Evolutionary conservation across 1,284 basidiomycete species (phyloP), one percentile per base, ranked within the genome.

Genomic region (Puccinia hordei): DNA sequence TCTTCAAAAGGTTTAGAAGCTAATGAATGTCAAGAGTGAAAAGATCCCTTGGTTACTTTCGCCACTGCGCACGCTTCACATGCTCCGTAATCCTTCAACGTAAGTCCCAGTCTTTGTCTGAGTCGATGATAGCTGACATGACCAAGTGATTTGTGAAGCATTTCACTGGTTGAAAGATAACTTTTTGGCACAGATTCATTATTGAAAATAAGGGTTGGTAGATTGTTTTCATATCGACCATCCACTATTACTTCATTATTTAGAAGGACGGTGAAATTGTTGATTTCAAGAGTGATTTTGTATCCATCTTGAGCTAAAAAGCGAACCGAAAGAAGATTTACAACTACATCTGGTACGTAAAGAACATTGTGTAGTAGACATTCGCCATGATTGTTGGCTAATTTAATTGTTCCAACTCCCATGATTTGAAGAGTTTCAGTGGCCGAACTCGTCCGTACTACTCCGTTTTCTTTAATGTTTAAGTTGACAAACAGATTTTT

Each of bases 61-160:
- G 12, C 35, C 2, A 66, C 65, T 2, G 65, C 35, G n/a, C 65
- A 66, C n/a, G 65, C 65, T 66, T 66, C 65, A n/a, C 65, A 66
- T 2, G 38, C 3, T 1, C n/a, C 22, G 5, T 30, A 8, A 35
- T 12, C 5, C 19, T 44, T 66, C 2, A 66, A 15, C 15, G 35
- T 35, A 6, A 66, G 27, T 6, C 65, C 38, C 6, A 66, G 13
- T 66, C 44, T 22, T 8, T 66, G 12, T 5, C 53, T 5, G 53
- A 55, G 5, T n/a, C 53, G 5, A 6, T 19, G 53, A 27, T 44
- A 66, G 22, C 65, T 66, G 1, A 66, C 65, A 46, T 66, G 65
- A 13, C 44, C 65, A 3, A 66, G 22, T 10, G 17, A 41, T 44
- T 66, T 66, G 15, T 66, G 65, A 4, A 66, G 6, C n/a, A 66